These are phyloP conservation scores for Fusarium anguioides DNA, from an alignment of 2,329 filamentous ascomycete genomes.

Conservation along the genomic window DNA sequence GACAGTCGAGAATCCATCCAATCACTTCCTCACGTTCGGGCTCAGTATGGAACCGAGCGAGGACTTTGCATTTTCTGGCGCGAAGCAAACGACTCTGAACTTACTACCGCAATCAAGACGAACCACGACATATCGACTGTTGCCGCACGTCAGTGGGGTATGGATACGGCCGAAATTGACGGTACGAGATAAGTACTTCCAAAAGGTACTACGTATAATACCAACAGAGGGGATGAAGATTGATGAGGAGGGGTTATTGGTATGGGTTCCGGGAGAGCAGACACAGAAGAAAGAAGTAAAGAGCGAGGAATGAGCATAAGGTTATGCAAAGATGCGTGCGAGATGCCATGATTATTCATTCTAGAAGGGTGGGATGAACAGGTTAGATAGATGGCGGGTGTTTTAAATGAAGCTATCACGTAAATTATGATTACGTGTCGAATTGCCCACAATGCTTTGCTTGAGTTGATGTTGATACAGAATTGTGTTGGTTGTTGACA, in stretches of 20 bases:
- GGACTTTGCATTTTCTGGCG: conserved; percentile 90
- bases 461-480: background rate
- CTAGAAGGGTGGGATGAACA: conserved; percentile 3
- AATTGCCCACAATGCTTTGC: background rate
- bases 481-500: background rate
- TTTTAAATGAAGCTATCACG: conserved; percentile 29
- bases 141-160: conserved; percentile 72
- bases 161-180: conserved; percentile 80
- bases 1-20: conserved; percentile 92
- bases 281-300: conserved; percentile 32
- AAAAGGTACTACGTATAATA: conserved; percentile 85
- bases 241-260: conserved; percentile 71
- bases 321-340: conserved; percentile 2
- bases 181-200: conserved; percentile 91
- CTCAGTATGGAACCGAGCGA: conserved; percentile 92
- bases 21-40: conserved; percentile 94
- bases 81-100: conserved; percentile 83
- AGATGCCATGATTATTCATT: background rate
- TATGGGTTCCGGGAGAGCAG: conserved; percentile 65
- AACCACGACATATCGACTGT: conserved; percentile 76
- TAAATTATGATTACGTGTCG: background rate
- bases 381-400: conserved; percentile 14
- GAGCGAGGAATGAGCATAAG: conserved; percentile 14
- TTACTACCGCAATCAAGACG: conserved; percentile 84
- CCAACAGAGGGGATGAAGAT: conserved; percentile 78